These are phyloP conservation scores for Solanum tacnaense DNA, from an alignment of 257 asterid genomes.

Conservation along the genomic window DNA sequence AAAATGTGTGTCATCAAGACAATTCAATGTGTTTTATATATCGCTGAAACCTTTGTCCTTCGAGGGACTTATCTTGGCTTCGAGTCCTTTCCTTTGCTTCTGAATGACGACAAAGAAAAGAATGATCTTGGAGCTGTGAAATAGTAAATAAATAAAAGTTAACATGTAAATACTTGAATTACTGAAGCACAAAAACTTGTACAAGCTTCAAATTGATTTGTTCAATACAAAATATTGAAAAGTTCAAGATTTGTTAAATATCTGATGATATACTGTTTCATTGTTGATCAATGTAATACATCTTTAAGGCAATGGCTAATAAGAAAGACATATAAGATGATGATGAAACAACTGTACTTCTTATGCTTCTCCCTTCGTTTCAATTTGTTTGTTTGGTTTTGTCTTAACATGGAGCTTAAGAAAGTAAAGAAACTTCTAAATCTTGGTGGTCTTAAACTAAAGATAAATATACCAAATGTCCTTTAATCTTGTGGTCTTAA, in stretches of 20 bases:
- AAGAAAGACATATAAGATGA: not conserved
- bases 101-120: slow-evolving; percentile 8
- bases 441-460: not conserved
- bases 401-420: not conserved
- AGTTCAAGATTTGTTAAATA: not conserved
- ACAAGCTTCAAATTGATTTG: not conserved
- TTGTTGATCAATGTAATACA: not conserved
- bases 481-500: no score
- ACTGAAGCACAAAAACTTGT: not conserved
- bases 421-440: not conserved
- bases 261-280: not conserved
- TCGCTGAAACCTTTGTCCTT: not conserved
- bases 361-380: not conserved
- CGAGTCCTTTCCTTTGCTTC: slow-evolving; percentile 10
- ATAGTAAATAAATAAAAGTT: not conserved
- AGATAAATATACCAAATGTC: no score
- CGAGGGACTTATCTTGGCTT: slow-evolving; percentile 5
- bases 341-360: not conserved
- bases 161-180: not conserved
- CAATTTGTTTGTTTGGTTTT: not conserved
- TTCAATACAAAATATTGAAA: not conserved
- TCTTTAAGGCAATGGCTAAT: not conserved
- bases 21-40: not conserved
- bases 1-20: not conserved
- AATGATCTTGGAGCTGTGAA: slow-evolving; percentile 8